Conservation (phyloP, 208 protist species). For the Trypanosoma theileri region DNA sequence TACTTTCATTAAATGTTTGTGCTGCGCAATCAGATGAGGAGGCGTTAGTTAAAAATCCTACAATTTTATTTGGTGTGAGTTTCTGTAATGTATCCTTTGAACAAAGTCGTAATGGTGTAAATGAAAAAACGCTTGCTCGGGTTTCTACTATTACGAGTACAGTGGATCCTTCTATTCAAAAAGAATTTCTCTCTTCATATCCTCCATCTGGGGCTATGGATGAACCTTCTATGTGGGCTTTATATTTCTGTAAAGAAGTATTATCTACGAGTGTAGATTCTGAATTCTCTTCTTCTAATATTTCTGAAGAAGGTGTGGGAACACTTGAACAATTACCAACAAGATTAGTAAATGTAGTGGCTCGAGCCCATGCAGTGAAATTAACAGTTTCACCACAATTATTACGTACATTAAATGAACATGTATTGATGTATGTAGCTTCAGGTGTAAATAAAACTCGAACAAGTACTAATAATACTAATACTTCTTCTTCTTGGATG, state of each 20-base stretch:
- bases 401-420: conserved; percentile 31
- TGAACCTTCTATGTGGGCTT: conserved; percentile 23
- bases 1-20: conserved; percentile 28
- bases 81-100: conserved; percentile 16
- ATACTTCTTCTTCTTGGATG: too few relatives aligned
- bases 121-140: conserved; percentile 22
- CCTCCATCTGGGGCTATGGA: conserved; percentile 26
- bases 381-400: conserved; percentile 35
- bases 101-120: conserved; percentile 13
- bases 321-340: conserved; percentile 13
- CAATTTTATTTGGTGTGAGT: conserved; percentile 23
- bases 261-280: background rate
- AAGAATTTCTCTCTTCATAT: conserved; percentile 26
- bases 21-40: conserved; percentile 13
- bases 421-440: conserved; percentile 28
- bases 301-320: background rate
- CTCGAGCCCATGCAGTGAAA: conserved; percentile 24
- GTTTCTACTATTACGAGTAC: conserved; percentile 13
- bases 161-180: conserved; percentile 23
- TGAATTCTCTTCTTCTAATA: background rate
- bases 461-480: conserved; percentile 1
- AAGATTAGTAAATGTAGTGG: conserved; percentile 24
- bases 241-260: conserved; percentile 33
- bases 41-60: conserved; percentile 8
- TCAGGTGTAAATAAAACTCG: conserved; percentile 22